These are phyloP conservation scores for Asparagopsis taxiformis DNA, from an alignment of 31 red algal genomes.

Conservation along the genomic window DNA sequence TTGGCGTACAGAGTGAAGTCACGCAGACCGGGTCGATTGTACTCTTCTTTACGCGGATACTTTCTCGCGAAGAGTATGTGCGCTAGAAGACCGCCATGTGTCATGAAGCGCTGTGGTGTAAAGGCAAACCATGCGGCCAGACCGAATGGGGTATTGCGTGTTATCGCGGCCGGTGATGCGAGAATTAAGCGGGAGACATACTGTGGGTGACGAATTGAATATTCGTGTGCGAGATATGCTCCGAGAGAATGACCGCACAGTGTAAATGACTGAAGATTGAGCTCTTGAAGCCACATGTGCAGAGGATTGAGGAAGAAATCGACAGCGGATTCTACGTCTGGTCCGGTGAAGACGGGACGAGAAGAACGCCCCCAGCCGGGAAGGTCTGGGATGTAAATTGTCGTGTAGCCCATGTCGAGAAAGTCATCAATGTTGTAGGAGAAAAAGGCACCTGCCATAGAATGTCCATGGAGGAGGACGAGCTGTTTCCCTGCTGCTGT, in stretches of 20 bases:
- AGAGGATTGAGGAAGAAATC: constrained; percentile 51
- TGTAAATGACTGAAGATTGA: constrained; percentile 30
- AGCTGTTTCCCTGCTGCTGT: constrained; percentile 5
- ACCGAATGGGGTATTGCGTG: constrained; percentile 12
- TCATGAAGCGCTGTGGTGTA: constrained; percentile 76
- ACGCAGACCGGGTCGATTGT: constrained; percentile 46
- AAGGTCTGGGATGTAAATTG: constrained; percentile 66
- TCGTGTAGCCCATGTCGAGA: constrained; percentile 45
- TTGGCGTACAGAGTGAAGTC: constrained; percentile 57
- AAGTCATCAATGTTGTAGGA: constrained; percentile 67
- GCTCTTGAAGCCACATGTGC: constrained; percentile 9
- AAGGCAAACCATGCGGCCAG: constrained; percentile 55
- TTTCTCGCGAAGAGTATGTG: constrained; percentile 16
- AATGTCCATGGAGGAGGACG: constrained; percentile 89
- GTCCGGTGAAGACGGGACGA: constrained; percentile 53
- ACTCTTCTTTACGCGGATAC: constrained; percentile 31
- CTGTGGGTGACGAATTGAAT: constrained; percentile 6
- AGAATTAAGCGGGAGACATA: constrained; percentile 48
- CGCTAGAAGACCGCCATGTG: constrained; percentile 73
- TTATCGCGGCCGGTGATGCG: constrained; percentile 70
- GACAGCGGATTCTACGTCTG: constrained; percentile 15
- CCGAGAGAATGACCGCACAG: constrained; percentile 75
- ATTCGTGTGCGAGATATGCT: constrained; percentile 76
- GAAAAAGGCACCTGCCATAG: constrained; percentile 84
- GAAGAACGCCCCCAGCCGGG: constrained; percentile 85